A percentile compares a stretch with the other conserved stretches of the same genome.
These are phyloP conservation scores for Chiua virens DNA, from an alignment of 768 basidiomycete species.

Conservation along the genomic window DNA sequence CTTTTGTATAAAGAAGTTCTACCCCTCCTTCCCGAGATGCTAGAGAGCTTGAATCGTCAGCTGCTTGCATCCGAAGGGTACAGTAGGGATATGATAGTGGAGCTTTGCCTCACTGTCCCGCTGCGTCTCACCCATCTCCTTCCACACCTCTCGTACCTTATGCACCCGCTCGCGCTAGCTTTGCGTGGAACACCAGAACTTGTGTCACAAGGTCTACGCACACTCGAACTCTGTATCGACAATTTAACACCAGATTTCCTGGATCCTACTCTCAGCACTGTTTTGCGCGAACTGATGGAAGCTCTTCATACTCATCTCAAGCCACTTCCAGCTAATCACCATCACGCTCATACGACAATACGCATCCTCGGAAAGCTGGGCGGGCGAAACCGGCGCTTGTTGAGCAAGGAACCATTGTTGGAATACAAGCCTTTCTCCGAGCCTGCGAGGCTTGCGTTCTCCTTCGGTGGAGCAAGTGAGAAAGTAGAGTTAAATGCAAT, in stretches of 20 bases:
- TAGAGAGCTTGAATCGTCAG: slow-evolving; percentile 91
- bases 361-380: slow-evolving; percentile 96
- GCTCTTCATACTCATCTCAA: slow-evolving; percentile 89
- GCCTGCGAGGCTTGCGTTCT: slow-evolving; percentile 66
- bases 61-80: slow-evolving; percentile 81
- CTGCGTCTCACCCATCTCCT: slow-evolving; percentile 92
- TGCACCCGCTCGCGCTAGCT: slow-evolving; percentile 94
- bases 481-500: slow-evolving; percentile 68
- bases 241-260: slow-evolving; percentile 97
- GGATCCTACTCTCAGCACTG: slow-evolving; percentile 91
- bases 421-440: slow-evolving; percentile 70
- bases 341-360: slow-evolving; percentile 91
- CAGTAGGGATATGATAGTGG: slow-evolving; percentile 90
- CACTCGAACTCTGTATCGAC: slow-evolving; percentile 98
- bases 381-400: slow-evolving; percentile 85
- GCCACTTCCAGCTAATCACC: slow-evolving; percentile 85
- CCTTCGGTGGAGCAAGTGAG: slow-evolving; percentile 67
- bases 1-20: slow-evolving; percentile 94
- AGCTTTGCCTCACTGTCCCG: slow-evolving; percentile 95
- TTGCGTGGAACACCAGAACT: slow-evolving; percentile 85
- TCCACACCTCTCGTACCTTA: slow-evolving; percentile 91
- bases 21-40: slow-evolving; percentile 94
- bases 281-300: slow-evolving; percentile 91
- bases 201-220: slow-evolving; percentile 92
- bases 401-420: slow-evolving; percentile 77